Evolutionary conservation across 73 alveolate species (phyloP).

Genomic region (Paraurostyla sp.): DNA sequence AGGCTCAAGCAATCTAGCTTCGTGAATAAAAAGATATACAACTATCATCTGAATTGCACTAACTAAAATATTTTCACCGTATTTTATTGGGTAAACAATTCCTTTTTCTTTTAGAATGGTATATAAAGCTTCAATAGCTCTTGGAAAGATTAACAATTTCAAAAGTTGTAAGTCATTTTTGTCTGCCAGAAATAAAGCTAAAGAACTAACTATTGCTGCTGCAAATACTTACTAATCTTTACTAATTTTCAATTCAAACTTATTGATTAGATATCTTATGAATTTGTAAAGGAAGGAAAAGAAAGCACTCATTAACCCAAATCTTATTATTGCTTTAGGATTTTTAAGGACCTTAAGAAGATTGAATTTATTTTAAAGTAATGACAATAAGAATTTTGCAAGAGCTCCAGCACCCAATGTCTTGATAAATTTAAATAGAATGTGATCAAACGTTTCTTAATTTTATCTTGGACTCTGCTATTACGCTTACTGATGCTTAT

Average conservation of each 20-base stretch:
- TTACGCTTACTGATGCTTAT: no score
- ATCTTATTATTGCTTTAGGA: background rate
- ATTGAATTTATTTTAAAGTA: no score
- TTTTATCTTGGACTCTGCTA: no score
- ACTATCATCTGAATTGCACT: background rate
- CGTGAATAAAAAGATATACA: background rate
- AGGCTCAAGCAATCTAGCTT: background rate
- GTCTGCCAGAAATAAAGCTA: background rate
- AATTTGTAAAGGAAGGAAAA: slow-evolving; percentile 5
- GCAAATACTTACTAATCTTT: slow-evolving; percentile 3
- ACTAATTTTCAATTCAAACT: background rate
- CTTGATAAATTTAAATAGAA: no score
- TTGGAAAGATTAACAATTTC: slow-evolving; percentile 1
- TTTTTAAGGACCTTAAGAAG: no score
- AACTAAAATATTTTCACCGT: background rate
- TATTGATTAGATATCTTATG: background rate
- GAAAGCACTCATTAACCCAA: slow-evolving; percentile 11
- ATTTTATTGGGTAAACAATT: background rate
- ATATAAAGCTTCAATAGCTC: slow-evolving; percentile 44
- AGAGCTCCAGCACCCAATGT: no score
- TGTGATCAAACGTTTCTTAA: no score
- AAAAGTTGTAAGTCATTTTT: background rate
- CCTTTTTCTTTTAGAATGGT: background rate
- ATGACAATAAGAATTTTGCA: no score
- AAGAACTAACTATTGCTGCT: slow-evolving; percentile 13